Conservation (phyloP, 129 eudicot genomes). For the Glebionis coronaria region DNA sequence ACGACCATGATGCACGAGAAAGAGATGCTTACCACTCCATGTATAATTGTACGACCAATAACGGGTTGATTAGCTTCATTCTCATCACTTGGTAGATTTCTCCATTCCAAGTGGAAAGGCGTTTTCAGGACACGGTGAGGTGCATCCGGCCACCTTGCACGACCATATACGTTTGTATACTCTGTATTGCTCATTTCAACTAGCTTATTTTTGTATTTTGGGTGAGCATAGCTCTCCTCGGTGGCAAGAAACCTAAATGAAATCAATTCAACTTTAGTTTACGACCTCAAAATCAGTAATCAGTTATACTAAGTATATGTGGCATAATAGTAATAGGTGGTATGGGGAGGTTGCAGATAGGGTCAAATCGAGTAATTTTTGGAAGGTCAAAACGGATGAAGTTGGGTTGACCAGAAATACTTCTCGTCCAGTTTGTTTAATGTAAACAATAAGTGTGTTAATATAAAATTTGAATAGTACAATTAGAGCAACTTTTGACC, state of each 20-base stretch:
- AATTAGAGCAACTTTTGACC: not conserved
- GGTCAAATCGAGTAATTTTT: not conserved
- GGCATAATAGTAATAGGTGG: not conserved
- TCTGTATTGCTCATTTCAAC: conserved; percentile 67
- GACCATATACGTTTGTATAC: conserved; percentile 84
- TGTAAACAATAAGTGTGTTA: not conserved
- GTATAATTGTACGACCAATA: conserved; percentile 71
- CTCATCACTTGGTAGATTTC: conserved; percentile 54
- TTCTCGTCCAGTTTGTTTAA: not conserved
- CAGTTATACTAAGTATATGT: not conserved
- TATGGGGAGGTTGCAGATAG: not conserved
- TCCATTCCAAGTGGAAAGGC: conserved; percentile 73
- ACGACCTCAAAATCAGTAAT: not conserved
- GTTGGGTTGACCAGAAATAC: not conserved
- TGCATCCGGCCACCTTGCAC: conserved; percentile 96
- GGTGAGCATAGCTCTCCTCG: conserved; percentile 92
- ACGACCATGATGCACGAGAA: not conserved
- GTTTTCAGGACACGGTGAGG: conserved; percentile 81
- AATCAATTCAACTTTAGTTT: conserved; percentile 7
- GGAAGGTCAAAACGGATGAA: not conserved
- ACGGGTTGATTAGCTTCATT: conserved; percentile 70
- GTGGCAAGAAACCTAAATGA: conserved; percentile 77
- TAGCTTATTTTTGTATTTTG: conserved; percentile 70
- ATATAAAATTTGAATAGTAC: not conserved
- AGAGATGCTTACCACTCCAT: conserved; percentile 49